Evolutionary conservation across 2,329 filamentous ascomycete genomes (phyloP).

Genomic region (Neofusicoccum kwambonambiense): DNA sequence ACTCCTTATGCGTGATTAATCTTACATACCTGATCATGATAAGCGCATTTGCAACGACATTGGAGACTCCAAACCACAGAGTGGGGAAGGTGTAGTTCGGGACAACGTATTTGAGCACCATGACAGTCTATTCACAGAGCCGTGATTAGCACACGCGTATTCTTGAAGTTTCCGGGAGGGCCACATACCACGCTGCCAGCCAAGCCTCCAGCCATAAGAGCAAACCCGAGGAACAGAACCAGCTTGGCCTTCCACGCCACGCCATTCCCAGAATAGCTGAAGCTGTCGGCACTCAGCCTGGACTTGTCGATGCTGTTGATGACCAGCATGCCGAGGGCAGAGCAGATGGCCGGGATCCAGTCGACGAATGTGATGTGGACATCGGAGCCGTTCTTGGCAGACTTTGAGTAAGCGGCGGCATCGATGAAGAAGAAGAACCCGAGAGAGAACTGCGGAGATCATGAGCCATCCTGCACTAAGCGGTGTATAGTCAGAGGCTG

Average conservation of each 20-base stretch:
- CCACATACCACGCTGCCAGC: constrained; percentile 60
- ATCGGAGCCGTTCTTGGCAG: constrained; percentile 58
- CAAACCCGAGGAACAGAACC: constrained; percentile 68
- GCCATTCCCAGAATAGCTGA: constrained; percentile 63
- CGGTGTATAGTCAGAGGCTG: constrained; percentile 14
- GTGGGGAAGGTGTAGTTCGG: constrained; percentile 59
- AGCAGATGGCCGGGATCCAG: constrained; percentile 71
- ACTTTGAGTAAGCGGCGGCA: constrained; percentile 63
- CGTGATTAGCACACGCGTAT: neutral
- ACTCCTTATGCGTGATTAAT: neutral
- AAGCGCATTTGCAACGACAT: constrained; percentile 63
- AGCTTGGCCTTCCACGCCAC: constrained; percentile 70
- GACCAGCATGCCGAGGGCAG: constrained; percentile 67
- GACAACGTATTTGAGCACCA: constrained; percentile 68
- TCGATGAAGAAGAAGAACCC: constrained; percentile 71
- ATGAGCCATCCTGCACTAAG: constrained; percentile 6
- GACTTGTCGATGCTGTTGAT: constrained; percentile 72
- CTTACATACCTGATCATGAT: constrained; percentile 65
- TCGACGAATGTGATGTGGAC: constrained; percentile 69
- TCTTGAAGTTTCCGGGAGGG: too few species aligned
- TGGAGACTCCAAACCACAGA: constrained; percentile 66
- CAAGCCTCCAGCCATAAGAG: constrained; percentile 65
- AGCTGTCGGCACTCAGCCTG: constrained; percentile 62
- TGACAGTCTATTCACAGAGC: constrained; percentile 49
- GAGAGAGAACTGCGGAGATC: constrained; percentile 58